Percentiles rank a stretch among this genome's conserved stretches.
Conservation (phyloP, 2,329 filamentous ascomycete genomes). For the Phyllosticta citribraziliensis region DNA sequence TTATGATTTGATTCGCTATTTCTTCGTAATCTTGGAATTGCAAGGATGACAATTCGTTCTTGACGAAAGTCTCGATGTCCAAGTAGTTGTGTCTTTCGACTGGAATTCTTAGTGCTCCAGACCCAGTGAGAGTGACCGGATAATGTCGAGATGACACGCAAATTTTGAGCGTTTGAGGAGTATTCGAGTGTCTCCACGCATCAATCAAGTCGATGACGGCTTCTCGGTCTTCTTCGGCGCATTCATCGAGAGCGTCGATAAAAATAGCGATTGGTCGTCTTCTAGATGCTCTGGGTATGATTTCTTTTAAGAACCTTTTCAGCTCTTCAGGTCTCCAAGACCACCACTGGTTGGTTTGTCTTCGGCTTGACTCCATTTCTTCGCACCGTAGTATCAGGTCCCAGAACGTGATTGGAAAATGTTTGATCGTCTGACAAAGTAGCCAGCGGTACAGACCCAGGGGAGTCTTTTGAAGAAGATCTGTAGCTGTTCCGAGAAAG, state of each 20-base stretch:
- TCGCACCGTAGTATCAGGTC: too few species aligned
- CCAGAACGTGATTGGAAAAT: not conserved
- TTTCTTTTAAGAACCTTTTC: not conserved
- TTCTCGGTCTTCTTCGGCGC: not conserved
- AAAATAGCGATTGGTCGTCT: not conserved
- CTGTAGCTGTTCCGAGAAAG: not conserved
- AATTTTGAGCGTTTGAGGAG: not conserved
- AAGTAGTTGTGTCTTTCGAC: not conserved
- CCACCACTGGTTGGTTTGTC: too few species aligned
- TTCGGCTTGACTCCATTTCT: too few species aligned
- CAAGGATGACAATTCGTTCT: not conserved
- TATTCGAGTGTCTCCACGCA: too few species aligned
- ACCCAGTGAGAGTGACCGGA: not conserved
- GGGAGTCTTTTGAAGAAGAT: not conserved
- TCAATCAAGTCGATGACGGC: too few species aligned
- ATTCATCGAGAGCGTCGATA: not conserved
- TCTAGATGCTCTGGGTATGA: not conserved
- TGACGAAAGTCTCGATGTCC: not conserved
- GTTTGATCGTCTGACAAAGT: not conserved
- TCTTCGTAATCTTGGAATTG: too few species aligned
- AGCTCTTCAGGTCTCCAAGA: not conserved
- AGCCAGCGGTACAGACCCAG: not conserved
- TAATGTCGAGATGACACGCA: not conserved
- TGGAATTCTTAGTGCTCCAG: not conserved
- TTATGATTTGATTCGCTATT: too few species aligned